These are phyloP conservation scores for Coelastrella sp. DNA, from an alignment of 139 green algal species.

Conservation along the genomic window DNA sequence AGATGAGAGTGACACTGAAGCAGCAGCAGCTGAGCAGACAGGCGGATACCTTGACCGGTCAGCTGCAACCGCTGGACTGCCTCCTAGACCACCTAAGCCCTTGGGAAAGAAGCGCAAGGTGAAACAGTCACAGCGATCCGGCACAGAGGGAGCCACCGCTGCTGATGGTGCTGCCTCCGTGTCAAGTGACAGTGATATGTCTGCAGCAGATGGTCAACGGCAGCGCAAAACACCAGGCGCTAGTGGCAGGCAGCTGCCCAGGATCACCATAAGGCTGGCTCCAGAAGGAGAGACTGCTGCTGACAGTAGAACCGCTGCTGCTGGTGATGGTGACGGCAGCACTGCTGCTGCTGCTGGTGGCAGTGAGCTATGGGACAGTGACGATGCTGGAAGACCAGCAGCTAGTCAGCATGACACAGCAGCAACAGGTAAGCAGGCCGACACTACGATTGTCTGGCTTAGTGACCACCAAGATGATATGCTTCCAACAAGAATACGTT, in stretches of 20 bases:
- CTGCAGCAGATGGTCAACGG: neutral
- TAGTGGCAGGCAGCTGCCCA: neutral
- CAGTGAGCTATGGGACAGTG: neutral
- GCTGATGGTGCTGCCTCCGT: neutral
- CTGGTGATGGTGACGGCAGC: neutral
- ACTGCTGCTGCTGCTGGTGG: neutral
- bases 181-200: neutral
- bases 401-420: neutral
- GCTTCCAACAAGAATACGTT: neutral
- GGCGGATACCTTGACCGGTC: too few relatives aligned
- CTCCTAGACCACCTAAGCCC: neutral
- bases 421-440: neutral
- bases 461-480: too few relatives aligned
- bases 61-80: neutral
- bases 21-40: constrained; percentile 1
- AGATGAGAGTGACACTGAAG: neutral
- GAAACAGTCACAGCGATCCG: neutral
- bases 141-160: neutral
- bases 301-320: neutral
- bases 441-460: too few relatives aligned
- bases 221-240: neutral
- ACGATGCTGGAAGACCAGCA: neutral
- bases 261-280: constrained; percentile 3
- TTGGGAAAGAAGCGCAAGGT: neutral
- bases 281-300: neutral